These are phyloP conservation scores for Punica granatum DNA, from an alignment of 345 rosid genomes.

Conservation along the genomic window DNA sequence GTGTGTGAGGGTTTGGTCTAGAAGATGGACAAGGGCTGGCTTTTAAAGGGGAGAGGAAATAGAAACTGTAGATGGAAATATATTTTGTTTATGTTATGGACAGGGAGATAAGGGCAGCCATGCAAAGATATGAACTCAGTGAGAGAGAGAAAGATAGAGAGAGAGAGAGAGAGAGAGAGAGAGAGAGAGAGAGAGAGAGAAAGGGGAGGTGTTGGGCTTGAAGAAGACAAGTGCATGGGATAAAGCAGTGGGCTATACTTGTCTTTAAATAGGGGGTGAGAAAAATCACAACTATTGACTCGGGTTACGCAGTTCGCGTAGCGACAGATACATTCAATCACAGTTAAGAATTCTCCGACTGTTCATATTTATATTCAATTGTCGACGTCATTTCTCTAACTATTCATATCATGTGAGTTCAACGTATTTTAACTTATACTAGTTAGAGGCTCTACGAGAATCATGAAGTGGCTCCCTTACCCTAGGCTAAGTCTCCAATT, in stretches of 20 bases:
- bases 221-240: conserved; percentile 59
- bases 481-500: no score
- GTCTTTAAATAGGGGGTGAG: conserved; percentile 21
- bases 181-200: background rate
- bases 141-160: conserved; percentile 4
- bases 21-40: background rate
- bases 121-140: background rate
- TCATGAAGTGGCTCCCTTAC: no score
- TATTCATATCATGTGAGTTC: no score
- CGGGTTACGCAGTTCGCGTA: no score
- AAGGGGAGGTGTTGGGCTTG: conserved; percentile 1
- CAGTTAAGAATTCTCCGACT: no score
- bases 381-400: no score
- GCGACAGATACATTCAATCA: no score
- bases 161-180: background rate
- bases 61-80: background rate
- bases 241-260: conserved; percentile 39
- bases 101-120: conserved; percentile 14
- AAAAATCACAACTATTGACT: background rate
- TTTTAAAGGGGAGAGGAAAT: background rate
- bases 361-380: no score
- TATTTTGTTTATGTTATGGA: conserved; percentile 2
- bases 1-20: background rate
- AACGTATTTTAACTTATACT: no score
- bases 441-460: no score